A percentile compares a stretch with the other conserved stretches of the same genome.
Conservation (phyloP, 176 grass and related monocot genomes). For the Zizania latifolia region DNA sequence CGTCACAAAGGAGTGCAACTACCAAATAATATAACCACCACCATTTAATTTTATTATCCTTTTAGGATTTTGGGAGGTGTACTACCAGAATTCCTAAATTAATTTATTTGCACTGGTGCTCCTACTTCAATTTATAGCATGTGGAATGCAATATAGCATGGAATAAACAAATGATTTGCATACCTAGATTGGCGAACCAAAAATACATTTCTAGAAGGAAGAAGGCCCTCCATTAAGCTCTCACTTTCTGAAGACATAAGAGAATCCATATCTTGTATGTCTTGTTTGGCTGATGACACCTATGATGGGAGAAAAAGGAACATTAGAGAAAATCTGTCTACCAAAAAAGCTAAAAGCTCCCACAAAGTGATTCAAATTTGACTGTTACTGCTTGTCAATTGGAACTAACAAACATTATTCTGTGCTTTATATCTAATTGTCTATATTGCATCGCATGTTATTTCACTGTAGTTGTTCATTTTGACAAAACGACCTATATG, state of each 20-base stretch:
- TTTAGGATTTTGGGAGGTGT: background rate
- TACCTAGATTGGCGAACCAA: slow-evolving; percentile 80
- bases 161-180: slow-evolving; percentile 23
- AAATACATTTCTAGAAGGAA: slow-evolving; percentile 80
- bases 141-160: background rate
- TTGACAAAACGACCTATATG: too few species aligned
- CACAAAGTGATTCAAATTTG: background rate
- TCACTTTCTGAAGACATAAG: slow-evolving; percentile 61
- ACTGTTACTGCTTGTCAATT: background rate
- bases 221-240: slow-evolving; percentile 69
- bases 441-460: slow-evolving; percentile 16
- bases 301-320: slow-evolving; percentile 38
- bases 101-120: background rate
- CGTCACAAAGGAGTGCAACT: background rate
- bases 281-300: slow-evolving; percentile 81
- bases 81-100: background rate
- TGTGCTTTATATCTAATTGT: background rate
- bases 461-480: slow-evolving; percentile 4
- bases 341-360: background rate
- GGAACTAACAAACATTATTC: background rate
- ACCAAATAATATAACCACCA: background rate
- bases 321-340: slow-evolving; percentile 18
- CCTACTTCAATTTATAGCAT: background rate
- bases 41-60: too few species aligned
- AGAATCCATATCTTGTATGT: slow-evolving; percentile 91